These are phyloP conservation scores for Rubus parviflorus DNA, from an alignment of 306 rosid genomes.

Conservation along the genomic window DNA sequence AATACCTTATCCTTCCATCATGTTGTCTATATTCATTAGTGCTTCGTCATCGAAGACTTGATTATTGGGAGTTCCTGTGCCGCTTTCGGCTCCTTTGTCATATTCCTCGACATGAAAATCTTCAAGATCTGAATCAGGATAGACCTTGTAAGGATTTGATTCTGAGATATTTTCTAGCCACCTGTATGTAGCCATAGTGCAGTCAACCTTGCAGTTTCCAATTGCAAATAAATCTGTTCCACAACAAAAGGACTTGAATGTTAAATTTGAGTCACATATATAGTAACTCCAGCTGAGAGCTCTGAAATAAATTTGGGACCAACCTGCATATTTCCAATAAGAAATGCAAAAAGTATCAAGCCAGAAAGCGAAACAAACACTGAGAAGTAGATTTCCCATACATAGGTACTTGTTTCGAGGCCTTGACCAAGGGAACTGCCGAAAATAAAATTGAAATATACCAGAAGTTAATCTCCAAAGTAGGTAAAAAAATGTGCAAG, in stretches of 20 bases:
- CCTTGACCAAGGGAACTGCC: slow-evolving; percentile 36
- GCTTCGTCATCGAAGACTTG: too few relatives aligned
- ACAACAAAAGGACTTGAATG: background rate
- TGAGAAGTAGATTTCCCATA: slow-evolving; percentile 28
- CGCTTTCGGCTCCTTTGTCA: too few relatives aligned
- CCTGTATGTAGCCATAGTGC: too few relatives aligned
- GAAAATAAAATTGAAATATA: background rate
- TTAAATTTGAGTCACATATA: too few relatives aligned
- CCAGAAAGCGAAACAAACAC: slow-evolving; percentile 21
- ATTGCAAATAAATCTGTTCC: slow-evolving; percentile 24
- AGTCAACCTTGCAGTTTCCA: slow-evolving; percentile 9
- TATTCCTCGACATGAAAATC: too few relatives aligned
- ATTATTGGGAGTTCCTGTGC: too few relatives aligned
- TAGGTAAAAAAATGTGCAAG: background rate
- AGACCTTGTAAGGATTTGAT: too few relatives aligned
- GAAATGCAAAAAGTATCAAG: slow-evolving; percentile 28
- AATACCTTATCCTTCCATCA: too few relatives aligned
- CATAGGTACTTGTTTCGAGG: slow-evolving; percentile 22
- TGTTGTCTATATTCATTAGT: too few relatives aligned
- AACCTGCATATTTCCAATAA: slow-evolving; percentile 37
- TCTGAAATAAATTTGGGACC: background rate
- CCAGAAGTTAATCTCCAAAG: background rate
- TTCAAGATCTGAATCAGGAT: too few relatives aligned
- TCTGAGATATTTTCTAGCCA: too few relatives aligned
- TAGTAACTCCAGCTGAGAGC: background rate